Base-by-base conservation (phyloP, 257 asterid species). In the Salvia hispanica region DNA sequence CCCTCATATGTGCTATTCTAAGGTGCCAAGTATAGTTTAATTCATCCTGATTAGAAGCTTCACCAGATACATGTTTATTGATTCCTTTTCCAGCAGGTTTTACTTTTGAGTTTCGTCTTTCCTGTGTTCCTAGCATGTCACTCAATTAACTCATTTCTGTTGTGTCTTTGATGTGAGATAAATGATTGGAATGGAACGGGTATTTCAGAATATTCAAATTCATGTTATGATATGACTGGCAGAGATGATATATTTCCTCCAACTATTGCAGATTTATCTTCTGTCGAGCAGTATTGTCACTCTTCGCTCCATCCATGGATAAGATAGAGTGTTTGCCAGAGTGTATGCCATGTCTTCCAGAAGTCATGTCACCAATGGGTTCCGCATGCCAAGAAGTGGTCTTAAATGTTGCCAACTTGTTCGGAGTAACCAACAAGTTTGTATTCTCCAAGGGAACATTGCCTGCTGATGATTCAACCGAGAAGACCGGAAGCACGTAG, bases 291-390 rank as follows among this genome's bases (percentile, higher is more conserved):
- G 95, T 82, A 66, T 70, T 92, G 60, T 76, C 84, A 15, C 69
- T 80, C 6, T 78, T 80, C 58, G 69, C 86, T 34, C 79, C 88
- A 47, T 86, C 84, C 58, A 79, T 57, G 74, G 64, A 79, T 79
- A 88, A 85, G 93, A 69, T 63, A 15, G 96, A 87, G 34, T 86
- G 63, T 69, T 62, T 72, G 59, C 98, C 98, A 0, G 95, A 84
- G 73, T 90, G 97, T 82, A 58, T 79, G 80, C 98, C 97, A 60
- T 54, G 75, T 73, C 95, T 92, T 5, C 98, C 96, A 1, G 95
- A 86, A 43, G 66, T 67, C 44, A 70, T 83, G 71, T 81, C 83
- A 66, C 95, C 98, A 13, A 79, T 63, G 44, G 80, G 82, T 56
- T 56, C 85, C 40, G 59, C 79, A 45, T 88, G 96, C 79, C 97